phyloP scores from a whole-genome alignment of 257 asterid species.

The Avicennia marina region DNA sequence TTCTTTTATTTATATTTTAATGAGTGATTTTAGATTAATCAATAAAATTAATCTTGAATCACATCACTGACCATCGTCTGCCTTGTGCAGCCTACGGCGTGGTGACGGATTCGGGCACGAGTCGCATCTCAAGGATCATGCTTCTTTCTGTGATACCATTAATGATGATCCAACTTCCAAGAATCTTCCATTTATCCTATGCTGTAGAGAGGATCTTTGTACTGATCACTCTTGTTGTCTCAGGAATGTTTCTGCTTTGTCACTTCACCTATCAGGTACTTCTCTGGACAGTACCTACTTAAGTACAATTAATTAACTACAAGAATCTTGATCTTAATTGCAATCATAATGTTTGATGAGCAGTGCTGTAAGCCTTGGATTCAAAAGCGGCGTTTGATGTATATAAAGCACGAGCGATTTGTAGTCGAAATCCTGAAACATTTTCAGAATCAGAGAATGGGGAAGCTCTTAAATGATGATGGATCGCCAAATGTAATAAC shows the following conservation, averaged over 20 bases:
- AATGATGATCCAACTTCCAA: constrained; percentile 29
- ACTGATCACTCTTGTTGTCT: constrained; percentile 30
- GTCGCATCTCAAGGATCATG: constrained; percentile 40
- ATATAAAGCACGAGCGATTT: constrained; percentile 35
- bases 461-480: no score
- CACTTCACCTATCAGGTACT: constrained; percentile 54
- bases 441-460: no score
- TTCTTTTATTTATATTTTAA: no score
- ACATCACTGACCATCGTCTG: no score
- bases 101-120: constrained; percentile 30
- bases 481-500: no score
- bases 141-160: constrained; percentile 44
- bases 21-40: no score
- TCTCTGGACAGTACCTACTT: background rate
- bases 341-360: no score
- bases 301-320: background rate
- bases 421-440: no score
- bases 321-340: background rate
- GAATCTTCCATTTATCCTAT: constrained; percentile 19
- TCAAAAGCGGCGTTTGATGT: no score
- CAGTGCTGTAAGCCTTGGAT: no score
- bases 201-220: constrained; percentile 18
- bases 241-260: constrained; percentile 27
- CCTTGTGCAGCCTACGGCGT: constrained; percentile 45
- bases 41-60: no score